A percentile compares a stretch with the other conserved stretches of the same genome.
These are phyloP conservation scores for Penicillium sp. DNA, from an alignment of 2,329 filamentous ascomycete species.

Conservation along the genomic window DNA sequence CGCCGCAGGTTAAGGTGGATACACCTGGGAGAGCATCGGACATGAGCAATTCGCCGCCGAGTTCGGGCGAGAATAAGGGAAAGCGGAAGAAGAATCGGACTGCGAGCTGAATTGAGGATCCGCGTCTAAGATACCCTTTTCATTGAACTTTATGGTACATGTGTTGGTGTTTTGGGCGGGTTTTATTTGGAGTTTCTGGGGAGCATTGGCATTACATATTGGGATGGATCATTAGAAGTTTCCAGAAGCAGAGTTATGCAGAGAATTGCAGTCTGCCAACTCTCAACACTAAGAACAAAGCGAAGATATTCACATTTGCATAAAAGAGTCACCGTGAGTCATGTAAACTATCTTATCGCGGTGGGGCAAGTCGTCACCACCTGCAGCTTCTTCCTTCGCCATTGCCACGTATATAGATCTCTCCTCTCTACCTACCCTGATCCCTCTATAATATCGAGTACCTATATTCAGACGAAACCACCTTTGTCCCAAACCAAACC, in stretches of 20 bases:
- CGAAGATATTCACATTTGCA: too few relatives aligned
- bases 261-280: too few relatives aligned
- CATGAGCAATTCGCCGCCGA: constrained; percentile 31
- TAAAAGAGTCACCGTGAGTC: background rate
- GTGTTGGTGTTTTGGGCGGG: constrained; percentile 6
- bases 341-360: background rate
- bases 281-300: too few relatives aligned
- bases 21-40: constrained; percentile 29
- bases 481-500: background rate
- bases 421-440: background rate
- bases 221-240: too few relatives aligned
- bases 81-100: constrained; percentile 36
- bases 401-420: background rate
- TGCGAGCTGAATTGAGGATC: constrained; percentile 19
- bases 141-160: background rate
- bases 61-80: constrained; percentile 33
- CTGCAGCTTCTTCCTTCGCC: background rate
- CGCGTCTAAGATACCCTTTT: constrained; percentile 23
- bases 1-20: constrained; percentile 32
- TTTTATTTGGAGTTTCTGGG: background rate
- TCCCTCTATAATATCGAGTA: background rate
- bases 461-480: background rate
- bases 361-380: background rate
- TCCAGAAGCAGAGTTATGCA: too few relatives aligned
- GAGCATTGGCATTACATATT: too few relatives aligned